Evolutionary conservation across 345 rosid species (phyloP).

Genomic region (Eucalyptus cloeziana): DNA sequence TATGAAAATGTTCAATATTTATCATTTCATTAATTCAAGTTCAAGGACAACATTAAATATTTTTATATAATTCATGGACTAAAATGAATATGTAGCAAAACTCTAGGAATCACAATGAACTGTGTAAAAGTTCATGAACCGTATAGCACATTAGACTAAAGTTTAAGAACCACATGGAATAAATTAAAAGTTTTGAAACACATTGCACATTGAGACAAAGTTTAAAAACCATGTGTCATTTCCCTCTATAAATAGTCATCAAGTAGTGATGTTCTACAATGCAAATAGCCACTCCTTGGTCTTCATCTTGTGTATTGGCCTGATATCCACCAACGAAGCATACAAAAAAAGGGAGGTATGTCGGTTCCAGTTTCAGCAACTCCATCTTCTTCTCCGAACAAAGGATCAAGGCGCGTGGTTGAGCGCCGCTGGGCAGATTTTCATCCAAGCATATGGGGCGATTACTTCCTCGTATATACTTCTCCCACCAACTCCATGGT

Average conservation of each 20-base stretch:
- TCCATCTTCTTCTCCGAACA: background rate
- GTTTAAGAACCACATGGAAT: background rate
- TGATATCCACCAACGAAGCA: background rate
- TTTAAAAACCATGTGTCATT: background rate
- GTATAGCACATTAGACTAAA: background rate
- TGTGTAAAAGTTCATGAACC: background rate
- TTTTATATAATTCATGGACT: background rate
- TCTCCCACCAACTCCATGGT: background rate
- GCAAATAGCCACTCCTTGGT: background rate
- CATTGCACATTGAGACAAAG: background rate
- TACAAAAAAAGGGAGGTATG: background rate
- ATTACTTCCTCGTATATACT: background rate
- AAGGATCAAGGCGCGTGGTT: background rate
- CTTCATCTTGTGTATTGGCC: background rate
- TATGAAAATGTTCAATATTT: no score
- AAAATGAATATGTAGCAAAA: background rate
- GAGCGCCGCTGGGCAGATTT: background rate
- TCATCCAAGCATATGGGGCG: slow-evolving; percentile 10
- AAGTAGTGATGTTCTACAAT: background rate
- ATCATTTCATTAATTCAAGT: no score
- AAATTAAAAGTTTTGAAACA: background rate
- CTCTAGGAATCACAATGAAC: background rate
- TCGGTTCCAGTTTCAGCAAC: background rate
- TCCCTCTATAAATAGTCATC: background rate
- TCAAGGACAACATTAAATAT: no score